A percentile compares a stretch with the other conserved stretches of the same genome.
Conservation (phyloP, 169 alveolate genomes). For the Prorocentrum cordatum region DNA sequence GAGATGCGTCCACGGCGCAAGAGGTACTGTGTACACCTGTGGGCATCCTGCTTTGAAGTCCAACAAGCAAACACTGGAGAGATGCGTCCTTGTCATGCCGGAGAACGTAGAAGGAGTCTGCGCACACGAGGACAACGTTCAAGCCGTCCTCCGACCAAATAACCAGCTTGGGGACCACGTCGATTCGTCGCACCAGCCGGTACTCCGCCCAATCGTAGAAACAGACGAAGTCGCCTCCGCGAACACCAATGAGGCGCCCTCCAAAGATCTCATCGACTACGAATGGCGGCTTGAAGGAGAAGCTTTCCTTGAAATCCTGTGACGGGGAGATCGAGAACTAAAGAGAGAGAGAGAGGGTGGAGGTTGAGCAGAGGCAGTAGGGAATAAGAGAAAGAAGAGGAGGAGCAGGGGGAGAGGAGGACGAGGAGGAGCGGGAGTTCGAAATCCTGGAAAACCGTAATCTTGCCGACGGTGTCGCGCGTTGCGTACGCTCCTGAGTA, state of each 20-base stretch:
- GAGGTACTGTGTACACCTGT: too few species aligned
- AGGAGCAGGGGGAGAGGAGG: not conserved
- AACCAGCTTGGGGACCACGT: conserved; percentile 72
- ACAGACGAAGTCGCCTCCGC: conserved; percentile 80
- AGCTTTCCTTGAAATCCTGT: conserved; percentile 76
- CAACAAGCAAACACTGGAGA: too few species aligned
- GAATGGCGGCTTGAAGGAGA: conserved; percentile 82
- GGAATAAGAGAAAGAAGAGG: not conserved
- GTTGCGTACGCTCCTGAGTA: conserved; percentile 89
- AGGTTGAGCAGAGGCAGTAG: not conserved
- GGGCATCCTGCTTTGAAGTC: too few species aligned
- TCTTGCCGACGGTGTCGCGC: conserved; percentile 81
- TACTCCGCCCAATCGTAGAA: conserved; percentile 90
- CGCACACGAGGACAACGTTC: conserved; percentile 55
- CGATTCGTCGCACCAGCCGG: conserved; percentile 76
- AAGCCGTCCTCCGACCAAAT: conserved; percentile 59
- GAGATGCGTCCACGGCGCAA: too few species aligned
- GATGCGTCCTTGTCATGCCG: not conserved
- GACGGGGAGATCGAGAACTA: not conserved
- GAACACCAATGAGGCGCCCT: conserved; percentile 86
- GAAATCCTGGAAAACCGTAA: conserved; percentile 80
- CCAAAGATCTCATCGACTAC: conserved; percentile 85
- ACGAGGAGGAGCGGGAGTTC: not conserved
- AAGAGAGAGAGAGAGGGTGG: not conserved
- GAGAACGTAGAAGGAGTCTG: conserved; percentile 62